Evolutionary conservation across 1,284 basidiomycete genomes (phyloP), one percentile per base, ranked within the genome.

Genomic region (Xanthoconium separans): DNA sequence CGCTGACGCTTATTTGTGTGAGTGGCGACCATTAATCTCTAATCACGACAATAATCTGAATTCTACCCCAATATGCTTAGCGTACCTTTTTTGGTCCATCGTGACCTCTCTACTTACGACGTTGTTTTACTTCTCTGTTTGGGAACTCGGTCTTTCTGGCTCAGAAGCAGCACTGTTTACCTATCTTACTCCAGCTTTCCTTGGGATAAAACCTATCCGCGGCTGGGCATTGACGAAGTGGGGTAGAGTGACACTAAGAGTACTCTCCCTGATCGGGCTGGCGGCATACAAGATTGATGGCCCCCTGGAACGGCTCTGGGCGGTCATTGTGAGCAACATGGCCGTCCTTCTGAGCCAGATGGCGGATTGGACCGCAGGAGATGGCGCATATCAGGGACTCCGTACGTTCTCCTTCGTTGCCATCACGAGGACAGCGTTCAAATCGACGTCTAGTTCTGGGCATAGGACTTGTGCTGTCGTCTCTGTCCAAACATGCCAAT

Each of bases 91-190:
- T 68, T 96, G 93, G 93, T 91, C 94, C 0, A 78, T 91, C 40
- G 84, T 92, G 64, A 95, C 94, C 1, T 83, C 85, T 2, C 80
- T 97, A 20, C 83, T 89, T 10, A 87, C 91, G 0, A 88, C 89
- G 37, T 80, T 97, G 7, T 97, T 96, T 75, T 97, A 95, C 73
- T 95, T 92, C 75, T 93, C 90, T 24, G 86, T 95, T 8, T 95
- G 92, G 93, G 81, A 91, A 64, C 84, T 95, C 18, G 89, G 85
- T 45, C 77, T 88, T 47, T 80, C 89, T n/a, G 90, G 91, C 3
- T 82, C 86, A 31, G 91, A 93, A 66, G 74, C 89, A 6, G 81
- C 89, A 0, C 72, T 92, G 6, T 72, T 92, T 6, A 77, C 80
- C 6, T 81, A 84, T 13, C 77, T 94, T 22, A 83, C 91, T 0